Evolutionary conservation across 768 basidiomycete genomes (phyloP).

Genomic region (Macrocybe gigantea): DNA sequence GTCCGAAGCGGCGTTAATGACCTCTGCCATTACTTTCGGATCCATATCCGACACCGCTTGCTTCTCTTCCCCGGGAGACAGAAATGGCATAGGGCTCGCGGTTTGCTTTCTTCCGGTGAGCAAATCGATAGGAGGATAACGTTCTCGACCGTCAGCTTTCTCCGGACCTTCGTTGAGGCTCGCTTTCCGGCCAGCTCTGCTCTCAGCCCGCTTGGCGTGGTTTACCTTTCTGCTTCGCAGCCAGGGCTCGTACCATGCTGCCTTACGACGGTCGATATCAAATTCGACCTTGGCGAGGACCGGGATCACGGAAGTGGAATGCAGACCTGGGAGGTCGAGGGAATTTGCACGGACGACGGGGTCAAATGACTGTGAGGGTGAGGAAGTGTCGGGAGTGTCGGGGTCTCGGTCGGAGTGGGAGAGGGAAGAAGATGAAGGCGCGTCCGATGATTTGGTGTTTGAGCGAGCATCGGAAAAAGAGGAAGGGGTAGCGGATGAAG

Average conservation of each 20-base stretch:
- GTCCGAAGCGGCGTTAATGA: neutral
- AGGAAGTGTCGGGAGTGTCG: constrained; percentile 52
- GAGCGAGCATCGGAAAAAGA: neutral
- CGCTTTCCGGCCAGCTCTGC: constrained; percentile 22
- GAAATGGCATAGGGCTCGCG: constrained; percentile 25
- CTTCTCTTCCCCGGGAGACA: constrained; percentile 10
- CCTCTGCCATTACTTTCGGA: neutral
- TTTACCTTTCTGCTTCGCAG: constrained; percentile 56
- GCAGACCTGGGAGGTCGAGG: constrained; percentile 62
- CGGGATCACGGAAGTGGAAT: constrained; percentile 61
- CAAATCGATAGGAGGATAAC: constrained; percentile 39
- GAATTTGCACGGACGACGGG: constrained; percentile 36
- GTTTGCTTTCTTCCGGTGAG: constrained; percentile 46
- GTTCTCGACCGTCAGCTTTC: constrained; percentile 17
- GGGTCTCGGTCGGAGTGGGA: constrained; percentile 22
- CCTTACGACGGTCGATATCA: constrained; percentile 78
- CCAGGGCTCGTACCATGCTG: constrained; percentile 88
- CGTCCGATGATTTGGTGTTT: constrained; percentile 15
- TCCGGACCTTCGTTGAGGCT: constrained; percentile 12
- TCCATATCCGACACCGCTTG: constrained; percentile 2
- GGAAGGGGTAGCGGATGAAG: constrained; percentile 44
- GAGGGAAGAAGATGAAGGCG: neutral
- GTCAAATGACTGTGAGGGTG: constrained; percentile 23
- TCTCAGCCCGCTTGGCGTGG: constrained; percentile 52
- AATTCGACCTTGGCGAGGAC: constrained; percentile 95